Conservation (phyloP, 176 grass and related monocot species). For the Calamus simplicifolius region DNA sequence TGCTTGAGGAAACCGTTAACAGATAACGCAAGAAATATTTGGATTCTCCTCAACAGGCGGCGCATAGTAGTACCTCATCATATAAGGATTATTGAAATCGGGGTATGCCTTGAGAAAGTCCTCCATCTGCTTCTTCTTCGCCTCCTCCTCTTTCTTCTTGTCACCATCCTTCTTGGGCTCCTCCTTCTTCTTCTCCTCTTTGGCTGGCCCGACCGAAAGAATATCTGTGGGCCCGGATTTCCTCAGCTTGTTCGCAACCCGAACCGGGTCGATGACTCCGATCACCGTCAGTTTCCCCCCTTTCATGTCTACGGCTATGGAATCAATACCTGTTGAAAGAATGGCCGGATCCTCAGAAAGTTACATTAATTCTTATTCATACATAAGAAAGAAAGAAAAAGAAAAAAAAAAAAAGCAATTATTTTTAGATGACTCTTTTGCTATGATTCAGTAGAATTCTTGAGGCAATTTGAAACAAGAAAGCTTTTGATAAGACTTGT, state of each 20-base stretch:
- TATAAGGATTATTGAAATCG: not conserved
- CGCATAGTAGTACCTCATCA: constrained; percentile 22
- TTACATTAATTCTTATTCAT: no score
- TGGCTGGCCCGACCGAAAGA: constrained; percentile 45
- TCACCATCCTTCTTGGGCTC: constrained; percentile 13
- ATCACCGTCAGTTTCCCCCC: constrained; percentile 57
- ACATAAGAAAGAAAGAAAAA: no score
- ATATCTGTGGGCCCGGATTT: constrained; percentile 20
- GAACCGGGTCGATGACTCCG: constrained; percentile 50
- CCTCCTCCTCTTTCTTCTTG: not conserved
- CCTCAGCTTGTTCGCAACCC: constrained; percentile 36
- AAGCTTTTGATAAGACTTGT: no score
- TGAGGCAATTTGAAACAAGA: no score
- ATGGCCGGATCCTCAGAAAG: no score
- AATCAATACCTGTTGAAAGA: constrained; percentile 42
- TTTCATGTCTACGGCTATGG: constrained; percentile 41
- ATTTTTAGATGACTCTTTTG: no score
- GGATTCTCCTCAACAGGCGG: constrained; percentile 62
- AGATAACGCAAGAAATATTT: constrained; percentile 52
- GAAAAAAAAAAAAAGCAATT: no score
- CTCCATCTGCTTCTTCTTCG: not conserved
- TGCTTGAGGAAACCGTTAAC: constrained; percentile 16
- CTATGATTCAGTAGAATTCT: no score
- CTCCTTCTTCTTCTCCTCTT: no score
- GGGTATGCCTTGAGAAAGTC: constrained; percentile 12